phyloP scores from a whole-genome alignment of 1,284 basidiomycete genomes.

The Ustilago loliicola region DNA sequence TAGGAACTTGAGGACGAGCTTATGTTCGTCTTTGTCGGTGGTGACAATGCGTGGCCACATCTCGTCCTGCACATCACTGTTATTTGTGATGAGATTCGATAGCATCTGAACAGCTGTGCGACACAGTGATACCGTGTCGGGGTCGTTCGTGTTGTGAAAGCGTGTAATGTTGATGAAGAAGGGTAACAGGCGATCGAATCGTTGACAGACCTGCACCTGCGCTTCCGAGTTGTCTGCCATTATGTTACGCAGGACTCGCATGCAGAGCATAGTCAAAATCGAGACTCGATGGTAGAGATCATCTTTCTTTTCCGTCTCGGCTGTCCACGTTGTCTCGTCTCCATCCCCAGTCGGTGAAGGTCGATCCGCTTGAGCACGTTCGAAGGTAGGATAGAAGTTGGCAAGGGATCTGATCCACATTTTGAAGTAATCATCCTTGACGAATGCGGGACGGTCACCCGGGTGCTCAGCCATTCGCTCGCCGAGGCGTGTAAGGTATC shows the following conservation, averaged over 20 bases:
- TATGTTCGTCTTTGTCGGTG: conserved; percentile 14
- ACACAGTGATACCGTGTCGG: conserved; percentile 25
- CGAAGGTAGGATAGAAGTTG: not conserved
- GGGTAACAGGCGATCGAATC: conserved; percentile 20
- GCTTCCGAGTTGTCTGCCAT: conserved; percentile 35
- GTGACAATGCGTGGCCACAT: conserved; percentile 41
- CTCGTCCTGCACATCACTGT: conserved; percentile 22
- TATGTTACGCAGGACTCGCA: conserved; percentile 29
- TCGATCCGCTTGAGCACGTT: conserved; percentile 5
- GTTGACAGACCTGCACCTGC: conserved; percentile 15
- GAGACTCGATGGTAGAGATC: conserved; percentile 21
- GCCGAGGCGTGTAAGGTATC: not conserved
- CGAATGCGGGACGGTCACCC: not conserved
- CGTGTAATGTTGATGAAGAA: conserved; percentile 34
- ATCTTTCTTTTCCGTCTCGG: not conserved
- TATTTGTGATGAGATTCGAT: conserved; percentile 47
- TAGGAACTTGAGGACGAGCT: conserved; percentile 35
- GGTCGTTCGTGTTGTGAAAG: conserved; percentile 41
- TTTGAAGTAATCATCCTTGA: not conserved
- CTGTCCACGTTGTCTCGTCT: not conserved
- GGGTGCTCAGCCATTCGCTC: not conserved
- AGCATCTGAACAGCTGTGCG: conserved; percentile 48
- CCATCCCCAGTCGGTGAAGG: not conserved
- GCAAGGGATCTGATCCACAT: not conserved
- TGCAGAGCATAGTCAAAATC: conserved; percentile 14